phyloP scores from a whole-genome alignment of 441 rosid species.

The Populus hybrid region DNA sequence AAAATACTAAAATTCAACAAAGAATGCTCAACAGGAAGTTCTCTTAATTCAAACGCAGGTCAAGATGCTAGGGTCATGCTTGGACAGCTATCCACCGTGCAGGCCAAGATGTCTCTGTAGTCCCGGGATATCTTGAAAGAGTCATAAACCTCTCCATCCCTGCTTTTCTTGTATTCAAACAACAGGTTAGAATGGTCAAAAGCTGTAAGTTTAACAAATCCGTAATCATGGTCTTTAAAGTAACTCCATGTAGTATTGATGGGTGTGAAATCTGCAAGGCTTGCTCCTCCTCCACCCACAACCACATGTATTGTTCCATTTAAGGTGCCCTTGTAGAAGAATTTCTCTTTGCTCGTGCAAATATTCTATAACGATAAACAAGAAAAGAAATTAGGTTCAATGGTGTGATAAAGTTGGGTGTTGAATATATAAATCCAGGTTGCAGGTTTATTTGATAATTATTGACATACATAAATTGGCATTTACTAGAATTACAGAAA shows the following conservation, averaged over 20 bases:
- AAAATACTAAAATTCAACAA: neutral
- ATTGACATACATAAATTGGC: neutral
- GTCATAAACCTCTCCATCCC: constrained; percentile 72
- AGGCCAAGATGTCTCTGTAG: constrained; percentile 66
- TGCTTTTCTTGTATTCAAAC: constrained; percentile 84
- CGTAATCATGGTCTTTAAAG: constrained; percentile 60
- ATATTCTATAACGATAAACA: constrained; percentile 41
- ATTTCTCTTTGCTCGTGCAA: constrained; percentile 59
- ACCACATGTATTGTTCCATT: constrained; percentile 80
- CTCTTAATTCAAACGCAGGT: constrained; percentile 2
- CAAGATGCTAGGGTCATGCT: constrained; percentile 58
- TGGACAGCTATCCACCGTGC: constrained; percentile 64
- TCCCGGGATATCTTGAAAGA: constrained; percentile 65
- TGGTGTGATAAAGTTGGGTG: neutral
- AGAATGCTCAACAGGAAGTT: no score
- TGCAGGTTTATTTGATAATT: neutral
- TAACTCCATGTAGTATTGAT: constrained; percentile 66
- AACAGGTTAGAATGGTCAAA: constrained; percentile 55
- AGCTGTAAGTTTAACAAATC: constrained; percentile 68
- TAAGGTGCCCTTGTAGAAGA: constrained; percentile 46
- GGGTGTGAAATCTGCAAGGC: constrained; percentile 52
- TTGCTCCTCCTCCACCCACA: constrained; percentile 86
- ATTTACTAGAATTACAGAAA: neutral
- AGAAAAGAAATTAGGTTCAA: neutral
- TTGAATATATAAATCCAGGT: neutral